Base-by-base conservation (phyloP, 768 basidiomycete genomes). In the Amylocystis lapponica region DNA sequence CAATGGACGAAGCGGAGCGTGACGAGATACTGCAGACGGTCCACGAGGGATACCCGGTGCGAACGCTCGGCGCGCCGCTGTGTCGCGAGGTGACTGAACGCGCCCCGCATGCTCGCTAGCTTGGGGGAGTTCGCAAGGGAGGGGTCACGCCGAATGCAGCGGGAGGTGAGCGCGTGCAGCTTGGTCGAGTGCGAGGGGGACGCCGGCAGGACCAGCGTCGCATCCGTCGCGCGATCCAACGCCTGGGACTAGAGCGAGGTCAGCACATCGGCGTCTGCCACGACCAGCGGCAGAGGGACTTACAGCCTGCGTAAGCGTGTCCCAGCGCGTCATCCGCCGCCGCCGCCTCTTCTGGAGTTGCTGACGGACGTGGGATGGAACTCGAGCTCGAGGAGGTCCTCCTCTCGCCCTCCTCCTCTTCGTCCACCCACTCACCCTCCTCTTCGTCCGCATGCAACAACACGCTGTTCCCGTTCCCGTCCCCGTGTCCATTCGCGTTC, bases 161-260 rank as follows among this genome's bases (percentile, higher is more conserved):
- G 78, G 20, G 85, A 88, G 3, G 74, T 76, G 20, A 86, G 59
- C 3, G 76, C 58, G 49, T 85, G 75, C 5, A 85, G 56, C 52
- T 82, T 83, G 13, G 75, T 78, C 11, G 79, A 70, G 55, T 89
- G 86, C 2, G 85, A 78, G 0, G 86, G 87, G 0, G 86, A 75
- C 4, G 86, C 86, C 20, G 89, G 65, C 0, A 90, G 63, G 20
- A 89, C 62, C 67, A 90, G 72, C 0, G 84, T 88, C 9, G 86
- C 72, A 51, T 89, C 87, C 3, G 87, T 90, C 60, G 87, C 83
- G 33, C 84, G 73, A 63, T 89, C 86, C 23, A 90, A 64, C 25
- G 72, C 72, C 65, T 86, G 82, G 71, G 89, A 83, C 86, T 90
- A 50, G n/a, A n/a, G 22, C n/a, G 20, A 47, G 9, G 11, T 35